Evolutionary conservation across 2,329 filamentous ascomycete species (phyloP), one percentile per base, ranked within the genome.

Genomic region (Ascomycota sp.): DNA sequence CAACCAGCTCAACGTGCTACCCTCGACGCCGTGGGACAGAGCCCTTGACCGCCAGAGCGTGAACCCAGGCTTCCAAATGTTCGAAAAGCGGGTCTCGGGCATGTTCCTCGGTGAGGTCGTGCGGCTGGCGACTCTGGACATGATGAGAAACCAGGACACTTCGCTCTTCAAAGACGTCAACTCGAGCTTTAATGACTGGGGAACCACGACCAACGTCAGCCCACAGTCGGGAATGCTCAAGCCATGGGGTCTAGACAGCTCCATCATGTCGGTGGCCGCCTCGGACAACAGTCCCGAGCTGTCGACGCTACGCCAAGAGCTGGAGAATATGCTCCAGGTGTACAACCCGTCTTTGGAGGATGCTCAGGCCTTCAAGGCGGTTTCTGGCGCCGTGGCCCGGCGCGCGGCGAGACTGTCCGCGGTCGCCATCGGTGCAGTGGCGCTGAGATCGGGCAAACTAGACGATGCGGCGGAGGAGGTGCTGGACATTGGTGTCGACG

Each of bases 61-160:
- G 42, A 95, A 98, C 53, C 86, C 85, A 0, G 89, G 89, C 19
- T 72, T 92, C 36, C 89, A 98, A 49, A 93, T 95, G 80, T 98
- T 95, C 47, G 89, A 98, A 60, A 98, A 98, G 65, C 78, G 86
- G 28, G 77, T 98, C 11, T 93, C 83, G 1, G 89, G 89, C 50
- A 95, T 98, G 86, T 98, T 95, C 58, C 55, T 98, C 29, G 89
- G 89, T 32, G 89, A 98, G 52, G 85, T 95, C 37, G 65, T 94
- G 32, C 77, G 89, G 32, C 65, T 81, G 27, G 73, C 75, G 11
- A 57, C 94, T 15, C 51, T 89, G 30, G 63, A 71, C 33, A 65
- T 94, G 48, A 59, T 85, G 44, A 65, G 76, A 41, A 65, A 80
- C 40, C 61, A 72, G 20, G 50, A 63, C 1, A 56, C 76, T 6